Evolutionary conservation across 225 moss, liverwort and hornwort species (phyloP).

Genomic region (Rhytidiadelphus loreus): DNA sequence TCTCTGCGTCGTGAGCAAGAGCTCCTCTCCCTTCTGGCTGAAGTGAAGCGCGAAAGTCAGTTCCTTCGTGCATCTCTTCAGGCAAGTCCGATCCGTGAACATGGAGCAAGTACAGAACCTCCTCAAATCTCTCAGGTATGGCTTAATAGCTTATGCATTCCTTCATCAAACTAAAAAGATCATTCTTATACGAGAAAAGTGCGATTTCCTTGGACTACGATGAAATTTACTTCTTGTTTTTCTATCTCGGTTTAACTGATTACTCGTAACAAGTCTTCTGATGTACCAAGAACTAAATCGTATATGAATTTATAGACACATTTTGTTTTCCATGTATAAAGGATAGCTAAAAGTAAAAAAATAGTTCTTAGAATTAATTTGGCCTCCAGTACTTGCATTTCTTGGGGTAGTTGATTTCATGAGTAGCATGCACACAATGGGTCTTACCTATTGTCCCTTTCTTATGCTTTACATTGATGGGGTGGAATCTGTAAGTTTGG

Average conservation of each 20-base stretch:
- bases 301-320: background rate
- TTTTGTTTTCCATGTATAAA: background rate
- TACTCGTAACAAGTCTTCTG: background rate
- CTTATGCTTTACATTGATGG: background rate
- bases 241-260: background rate
- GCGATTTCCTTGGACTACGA: too few species aligned
- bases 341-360: background rate
- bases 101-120: background rate
- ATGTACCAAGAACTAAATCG: background rate
- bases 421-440: background rate
- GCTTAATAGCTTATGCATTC: background rate
- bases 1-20: background rate
- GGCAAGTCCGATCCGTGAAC: background rate
- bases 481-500: background rate
- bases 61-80: background rate
- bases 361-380: background rate
- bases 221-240: background rate
- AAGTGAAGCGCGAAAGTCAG: background rate
- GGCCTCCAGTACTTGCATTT: background rate
- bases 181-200: background rate
- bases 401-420: background rate
- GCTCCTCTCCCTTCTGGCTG: background rate
- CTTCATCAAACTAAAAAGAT: background rate
- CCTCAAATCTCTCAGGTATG: background rate
- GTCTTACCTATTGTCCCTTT: background rate